phyloP scores from a whole-genome alignment of 2,329 filamentous ascomycete genomes.

The Pseudogymnoascus sp. region DNA sequence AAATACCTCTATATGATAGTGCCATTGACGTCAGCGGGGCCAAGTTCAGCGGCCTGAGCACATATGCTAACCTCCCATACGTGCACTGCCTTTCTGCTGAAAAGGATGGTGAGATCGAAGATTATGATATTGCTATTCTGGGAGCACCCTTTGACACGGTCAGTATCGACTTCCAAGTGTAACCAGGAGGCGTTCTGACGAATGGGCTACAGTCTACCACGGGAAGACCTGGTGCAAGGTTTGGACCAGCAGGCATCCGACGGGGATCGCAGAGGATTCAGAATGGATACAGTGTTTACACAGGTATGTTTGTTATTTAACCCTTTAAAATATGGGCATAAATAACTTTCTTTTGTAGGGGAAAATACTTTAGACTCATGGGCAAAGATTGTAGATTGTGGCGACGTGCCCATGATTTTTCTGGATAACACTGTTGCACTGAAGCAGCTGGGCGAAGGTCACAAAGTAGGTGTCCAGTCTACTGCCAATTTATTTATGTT shows the following conservation, averaged over 20 bases:
- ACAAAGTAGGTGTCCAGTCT: neutral
- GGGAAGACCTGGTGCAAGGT: conserved; percentile 31
- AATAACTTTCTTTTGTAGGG: conserved; percentile 21
- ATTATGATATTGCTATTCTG: conserved; percentile 33
- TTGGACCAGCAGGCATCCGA: conserved; percentile 30
- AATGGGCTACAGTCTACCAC: conserved; percentile 11
- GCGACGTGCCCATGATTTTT: conserved; percentile 39
- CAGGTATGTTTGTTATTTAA: conserved; percentile 29
- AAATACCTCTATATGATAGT: conserved; percentile 1
- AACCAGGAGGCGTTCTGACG: neutral
- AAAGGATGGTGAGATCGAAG: neutral
- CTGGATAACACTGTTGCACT: conserved; percentile 33
- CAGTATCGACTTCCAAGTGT: conserved; percentile 1
- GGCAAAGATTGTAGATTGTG: conserved; percentile 43
- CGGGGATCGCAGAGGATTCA: conserved; percentile 27
- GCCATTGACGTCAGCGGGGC: neutral
- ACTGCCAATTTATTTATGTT: conserved; percentile 14
- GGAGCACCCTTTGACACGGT: conserved; percentile 45
- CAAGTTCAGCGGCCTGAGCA: conserved; percentile 11
- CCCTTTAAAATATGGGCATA: conserved; percentile 16
- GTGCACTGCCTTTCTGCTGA: conserved; percentile 10
- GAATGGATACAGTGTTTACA: conserved; percentile 33
- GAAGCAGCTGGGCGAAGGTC: conserved; percentile 12
- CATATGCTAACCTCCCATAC: conserved; percentile 15
- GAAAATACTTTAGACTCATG: conserved; percentile 34